Percentiles rank a stretch among this genome's conserved stretches.
phyloP scores from a whole-genome alignment of 805 yeast genomes.

The Komagataella pseudopastoris region DNA sequence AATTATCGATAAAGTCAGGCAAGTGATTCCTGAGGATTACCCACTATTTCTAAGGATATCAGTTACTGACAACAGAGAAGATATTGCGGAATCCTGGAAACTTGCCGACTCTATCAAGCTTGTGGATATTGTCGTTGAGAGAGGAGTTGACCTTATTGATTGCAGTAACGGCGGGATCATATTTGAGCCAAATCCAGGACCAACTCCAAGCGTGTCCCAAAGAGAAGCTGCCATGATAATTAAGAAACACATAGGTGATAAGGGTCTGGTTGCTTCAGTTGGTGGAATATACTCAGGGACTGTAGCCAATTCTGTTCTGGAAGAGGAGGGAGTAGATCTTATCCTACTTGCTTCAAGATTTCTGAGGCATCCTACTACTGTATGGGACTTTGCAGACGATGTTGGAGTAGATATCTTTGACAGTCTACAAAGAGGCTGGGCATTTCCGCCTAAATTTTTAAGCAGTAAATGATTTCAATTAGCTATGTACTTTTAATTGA shows the following conservation, averaged over 20 bases:
- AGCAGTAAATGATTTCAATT: neutral
- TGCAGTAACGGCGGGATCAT: constrained; percentile 40
- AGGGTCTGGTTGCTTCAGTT: constrained; percentile 28
- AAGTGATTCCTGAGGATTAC: constrained; percentile 22
- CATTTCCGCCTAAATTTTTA: neutral
- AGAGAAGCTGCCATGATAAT: constrained; percentile 25
- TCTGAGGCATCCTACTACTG: constrained; percentile 36
- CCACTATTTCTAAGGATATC: constrained; percentile 36
- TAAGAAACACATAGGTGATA: constrained; percentile 30
- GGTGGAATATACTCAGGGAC: constrained; percentile 25
- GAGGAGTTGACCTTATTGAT: constrained; percentile 39
- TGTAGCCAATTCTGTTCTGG: constrained; percentile 25
- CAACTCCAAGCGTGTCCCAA: constrained; percentile 19
- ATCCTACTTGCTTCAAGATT: constrained; percentile 31
- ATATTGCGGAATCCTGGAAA: constrained; percentile 26
- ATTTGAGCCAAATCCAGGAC: constrained; percentile 16
- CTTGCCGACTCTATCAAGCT: constrained; percentile 29
- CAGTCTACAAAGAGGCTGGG: neutral
- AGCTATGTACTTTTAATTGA: neutral
- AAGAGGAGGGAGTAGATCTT: constrained; percentile 31
- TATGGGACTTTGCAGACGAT: constrained; percentile 35
- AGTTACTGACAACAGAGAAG: constrained; percentile 24
- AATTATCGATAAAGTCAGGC: constrained; percentile 26
- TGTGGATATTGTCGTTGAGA: constrained; percentile 22
- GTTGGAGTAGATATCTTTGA: constrained; percentile 18